Evolutionary conservation across 73 alveolate species (phyloP), one percentile per base, ranked within the genome.

Genomic region (Paramecium primaurelia): DNA sequence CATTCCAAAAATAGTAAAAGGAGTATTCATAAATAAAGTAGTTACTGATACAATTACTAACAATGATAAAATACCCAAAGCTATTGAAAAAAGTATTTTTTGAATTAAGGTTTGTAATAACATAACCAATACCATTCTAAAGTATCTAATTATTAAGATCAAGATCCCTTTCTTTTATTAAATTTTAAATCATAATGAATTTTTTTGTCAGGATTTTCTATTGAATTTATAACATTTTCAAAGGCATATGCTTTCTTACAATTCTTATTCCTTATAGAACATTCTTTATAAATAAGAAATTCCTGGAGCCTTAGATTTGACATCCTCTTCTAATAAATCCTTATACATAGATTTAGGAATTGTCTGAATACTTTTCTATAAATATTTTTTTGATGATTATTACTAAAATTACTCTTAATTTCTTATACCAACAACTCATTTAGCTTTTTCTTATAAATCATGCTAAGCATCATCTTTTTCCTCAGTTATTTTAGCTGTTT

Each of bases 81-180:
- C 36, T 16, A 71, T 30, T n/a, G 92, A 42, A 40, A 77, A 89
- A 4, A 89, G n/a, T 32, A 83, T 83, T 18, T 83, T 18, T 89
- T 89, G 8, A 89, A 45, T 69, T 69, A 45, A 16, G 86, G 86
- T 18, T 89, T 89, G 8, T 59, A 59, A 18, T 34, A 38, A 45
- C 59, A 45, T 14, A 42, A 49, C 94, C 94, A 89, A 59, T 69
- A 44, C 94, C 94, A 89, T 71, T 89, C 94, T 10, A 89, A 14
- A 8, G 73, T 89, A 34, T 89, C 88, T 37, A 59, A 64, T 18
- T 16, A 20, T 8, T 73, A 14, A 40, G 92, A 88, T 45, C 47
- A 80, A 10, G 20, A 16, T 26, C 91, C 91, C 6, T 40, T 32
- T 11, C 34, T 80, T 44, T 8, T 36, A 34, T 36, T 80, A 20